Conservation (phyloP, 257 asterid species). For the Verbascum thapsus region DNA sequence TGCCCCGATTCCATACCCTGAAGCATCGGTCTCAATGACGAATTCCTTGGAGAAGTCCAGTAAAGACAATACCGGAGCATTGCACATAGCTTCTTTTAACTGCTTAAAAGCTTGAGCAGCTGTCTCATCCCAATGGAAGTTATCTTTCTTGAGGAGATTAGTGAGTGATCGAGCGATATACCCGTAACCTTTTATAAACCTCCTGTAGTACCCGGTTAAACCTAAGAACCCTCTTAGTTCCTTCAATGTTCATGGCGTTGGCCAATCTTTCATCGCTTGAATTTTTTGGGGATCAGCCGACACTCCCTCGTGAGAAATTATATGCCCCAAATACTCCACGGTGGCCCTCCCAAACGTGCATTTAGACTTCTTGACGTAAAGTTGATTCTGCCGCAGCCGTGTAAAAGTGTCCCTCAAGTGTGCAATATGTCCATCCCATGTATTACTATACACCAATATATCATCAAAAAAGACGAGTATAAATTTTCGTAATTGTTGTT, state of each 20-base stretch:
- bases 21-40: too few relatives aligned
- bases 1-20: too few relatives aligned
- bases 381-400: not conserved
- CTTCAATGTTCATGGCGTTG: not conserved
- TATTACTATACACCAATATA: not conserved
- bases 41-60: too few relatives aligned
- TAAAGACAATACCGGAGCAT: too few relatives aligned
- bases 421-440: not conserved
- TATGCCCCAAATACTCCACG: not conserved
- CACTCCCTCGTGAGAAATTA: not conserved
- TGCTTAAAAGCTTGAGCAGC: too few relatives aligned
- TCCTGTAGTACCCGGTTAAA: not conserved
- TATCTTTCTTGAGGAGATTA: not conserved
- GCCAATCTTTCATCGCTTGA: not conserved
- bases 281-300: not conserved
- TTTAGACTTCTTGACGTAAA: not conserved
- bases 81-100: too few relatives aligned
- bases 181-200: not conserved
- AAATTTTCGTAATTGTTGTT: not conserved
- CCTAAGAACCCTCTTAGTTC: not conserved
- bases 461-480: not conserved
- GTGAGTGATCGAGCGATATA: not conserved
- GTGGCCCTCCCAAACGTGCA: not conserved
- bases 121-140: too few relatives aligned
- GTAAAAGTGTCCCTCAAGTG: not conserved